Evolutionary conservation across 2,329 filamentous ascomycete genomes (phyloP).

Genomic region (Nakataea oryzae): DNA sequence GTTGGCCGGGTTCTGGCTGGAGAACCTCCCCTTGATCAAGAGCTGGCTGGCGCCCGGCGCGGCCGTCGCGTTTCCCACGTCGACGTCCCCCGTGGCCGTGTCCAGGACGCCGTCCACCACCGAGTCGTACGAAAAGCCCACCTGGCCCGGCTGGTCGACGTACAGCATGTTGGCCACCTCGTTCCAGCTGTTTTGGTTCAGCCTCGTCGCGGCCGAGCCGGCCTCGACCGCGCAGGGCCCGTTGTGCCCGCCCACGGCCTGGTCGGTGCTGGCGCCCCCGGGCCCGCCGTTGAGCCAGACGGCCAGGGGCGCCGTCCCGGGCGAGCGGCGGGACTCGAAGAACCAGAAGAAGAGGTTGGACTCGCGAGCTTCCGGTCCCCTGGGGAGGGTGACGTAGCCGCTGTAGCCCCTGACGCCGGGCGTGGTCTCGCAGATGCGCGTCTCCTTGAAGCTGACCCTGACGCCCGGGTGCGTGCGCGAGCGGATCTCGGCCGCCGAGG

Average conservation of each 20-base stretch:
- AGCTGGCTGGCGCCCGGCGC: neutral
- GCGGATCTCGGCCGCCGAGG: neutral
- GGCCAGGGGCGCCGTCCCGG: conserved; percentile 18
- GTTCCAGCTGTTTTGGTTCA: conserved; percentile 50
- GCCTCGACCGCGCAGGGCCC: conserved; percentile 50
- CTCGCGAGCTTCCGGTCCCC: neutral
- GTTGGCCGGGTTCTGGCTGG: conserved; percentile 34
- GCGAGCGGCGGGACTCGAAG: conserved; percentile 37
- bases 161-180: conserved; percentile 50
- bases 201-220: conserved; percentile 23
- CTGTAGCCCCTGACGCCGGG: conserved; percentile 43
- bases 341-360: conserved; percentile 57
- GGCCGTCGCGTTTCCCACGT: neutral
- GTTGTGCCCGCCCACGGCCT: conserved; percentile 43
- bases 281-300: conserved; percentile 30
- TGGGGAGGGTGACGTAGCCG: conserved; percentile 48
- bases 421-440: conserved; percentile 43
- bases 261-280: conserved; percentile 30
- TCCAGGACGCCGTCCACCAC: neutral
- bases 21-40: conserved; percentile 51
- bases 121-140: conserved; percentile 39
- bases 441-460: conserved; percentile 1
- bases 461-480: neutral
- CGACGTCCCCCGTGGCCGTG: neutral
- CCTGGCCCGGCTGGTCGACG: conserved; percentile 49